phyloP scores from a whole-genome alignment of 2,329 filamentous ascomycete genomes.

The Colletotrichum sp. region DNA sequence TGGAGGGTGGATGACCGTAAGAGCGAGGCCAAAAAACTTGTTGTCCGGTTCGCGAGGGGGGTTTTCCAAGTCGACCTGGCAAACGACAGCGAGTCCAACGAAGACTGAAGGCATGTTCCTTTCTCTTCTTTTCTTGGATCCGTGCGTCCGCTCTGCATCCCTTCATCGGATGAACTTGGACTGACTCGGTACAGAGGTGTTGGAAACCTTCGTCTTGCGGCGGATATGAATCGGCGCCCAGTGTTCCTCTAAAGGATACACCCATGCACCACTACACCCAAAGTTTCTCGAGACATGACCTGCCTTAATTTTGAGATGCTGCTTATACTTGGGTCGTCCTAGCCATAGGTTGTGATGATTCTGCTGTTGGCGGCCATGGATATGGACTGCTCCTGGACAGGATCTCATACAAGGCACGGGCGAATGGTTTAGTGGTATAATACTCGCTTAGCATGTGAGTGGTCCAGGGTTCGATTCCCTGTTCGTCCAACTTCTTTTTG shows the following conservation, averaged over 20 bases:
- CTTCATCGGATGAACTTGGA: neutral
- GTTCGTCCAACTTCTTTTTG: neutral
- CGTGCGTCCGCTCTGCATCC: neutral
- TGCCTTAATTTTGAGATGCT: neutral
- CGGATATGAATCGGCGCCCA: neutral
- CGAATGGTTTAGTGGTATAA: conserved; percentile 17
- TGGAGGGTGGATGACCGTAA: neutral
- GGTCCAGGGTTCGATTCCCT: conserved; percentile 18
- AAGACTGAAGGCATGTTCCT: neutral
- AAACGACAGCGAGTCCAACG: neutral
- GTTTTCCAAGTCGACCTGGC: neutral
- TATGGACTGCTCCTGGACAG: neutral
- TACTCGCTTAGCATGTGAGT: conserved; percentile 9
- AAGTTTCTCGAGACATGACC: neutral
- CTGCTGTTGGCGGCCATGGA: neutral
- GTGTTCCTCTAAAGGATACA: neutral
- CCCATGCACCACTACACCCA: neutral
- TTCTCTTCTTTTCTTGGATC: neutral
- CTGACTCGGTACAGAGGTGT: neutral
- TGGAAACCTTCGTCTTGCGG: neutral
- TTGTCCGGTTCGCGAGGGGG: neutral
- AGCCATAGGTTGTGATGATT: neutral
- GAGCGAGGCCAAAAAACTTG: neutral
- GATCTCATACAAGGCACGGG: neutral
- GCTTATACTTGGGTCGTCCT: neutral